Evolutionary conservation across 129 eudicot species (phyloP).

Genomic region (Escallonia herrerae): DNA sequence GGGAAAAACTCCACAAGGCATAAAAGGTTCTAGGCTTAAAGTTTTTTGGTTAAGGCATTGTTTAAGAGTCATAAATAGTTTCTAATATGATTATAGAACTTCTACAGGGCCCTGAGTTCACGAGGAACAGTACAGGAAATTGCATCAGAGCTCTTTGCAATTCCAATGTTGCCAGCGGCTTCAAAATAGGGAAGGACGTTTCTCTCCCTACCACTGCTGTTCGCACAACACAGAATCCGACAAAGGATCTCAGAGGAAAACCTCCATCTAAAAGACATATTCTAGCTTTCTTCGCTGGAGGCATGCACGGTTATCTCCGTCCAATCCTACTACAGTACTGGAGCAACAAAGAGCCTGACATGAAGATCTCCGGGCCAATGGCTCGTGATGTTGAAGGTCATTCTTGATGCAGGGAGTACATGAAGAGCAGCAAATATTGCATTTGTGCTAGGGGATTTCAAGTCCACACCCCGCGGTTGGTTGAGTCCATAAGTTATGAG

Average conservation of each 20-base stretch:
- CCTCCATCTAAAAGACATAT: constrained; percentile 44
- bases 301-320: constrained; percentile 71
- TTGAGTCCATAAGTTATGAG: constrained; percentile 63
- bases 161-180: constrained; percentile 57
- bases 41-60: background rate
- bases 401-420: constrained; percentile 49
- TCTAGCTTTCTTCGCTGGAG: constrained; percentile 76
- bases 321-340: constrained; percentile 52
- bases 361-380: constrained; percentile 65
- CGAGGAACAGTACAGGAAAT: constrained; percentile 36
- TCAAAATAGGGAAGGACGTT: constrained; percentile 66
- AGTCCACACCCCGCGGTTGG: constrained; percentile 65
- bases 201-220: constrained; percentile 62
- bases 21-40: background rate
- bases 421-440: constrained; percentile 81
- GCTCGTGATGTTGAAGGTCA: constrained; percentile 49
- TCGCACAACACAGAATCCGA: constrained; percentile 51
- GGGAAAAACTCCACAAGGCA: background rate
- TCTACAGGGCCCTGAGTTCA: constrained; percentile 52
- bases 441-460: constrained; percentile 72
- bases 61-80: background rate
- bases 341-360: constrained; percentile 55
- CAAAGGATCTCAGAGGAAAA: constrained; percentile 59
- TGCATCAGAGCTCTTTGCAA: constrained; percentile 75
- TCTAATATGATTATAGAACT: background rate